These are phyloP conservation scores for Talaromyces thailandensis DNA, from an alignment of 495 filamentous ascomycete species.

Conservation along the genomic window DNA sequence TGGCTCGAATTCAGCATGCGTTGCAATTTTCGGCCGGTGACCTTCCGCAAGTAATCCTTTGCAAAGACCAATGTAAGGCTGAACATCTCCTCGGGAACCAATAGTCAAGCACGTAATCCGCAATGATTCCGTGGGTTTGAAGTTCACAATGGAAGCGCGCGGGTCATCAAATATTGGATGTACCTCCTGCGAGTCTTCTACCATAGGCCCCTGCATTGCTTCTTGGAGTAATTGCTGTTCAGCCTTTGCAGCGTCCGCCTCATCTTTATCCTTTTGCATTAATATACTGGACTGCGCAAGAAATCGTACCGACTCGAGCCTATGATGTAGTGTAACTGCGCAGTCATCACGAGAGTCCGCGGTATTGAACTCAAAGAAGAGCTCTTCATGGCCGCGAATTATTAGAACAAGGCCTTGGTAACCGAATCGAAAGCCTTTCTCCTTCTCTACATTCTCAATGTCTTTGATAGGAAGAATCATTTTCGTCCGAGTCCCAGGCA, in stretches of 20 bases:
- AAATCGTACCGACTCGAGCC: slow-evolving; percentile 62
- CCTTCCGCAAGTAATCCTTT: slow-evolving; percentile 84
- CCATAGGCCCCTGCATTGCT: slow-evolving; percentile 50
- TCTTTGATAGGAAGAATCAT: slow-evolving; percentile 86
- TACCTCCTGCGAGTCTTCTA: slow-evolving; percentile 36
- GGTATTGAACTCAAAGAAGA: slow-evolving; percentile 89
- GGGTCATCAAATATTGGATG: slow-evolving; percentile 86
- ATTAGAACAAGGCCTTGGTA: slow-evolving; percentile 88
- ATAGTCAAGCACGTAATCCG: slow-evolving; percentile 93
- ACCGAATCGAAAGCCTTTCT: slow-evolving; percentile 88
- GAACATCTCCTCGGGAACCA: slow-evolving; percentile 90
- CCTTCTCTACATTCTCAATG: slow-evolving; percentile 88
- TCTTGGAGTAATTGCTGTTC: slow-evolving; percentile 78
- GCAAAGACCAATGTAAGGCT: slow-evolving; percentile 95
- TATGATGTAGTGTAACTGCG: slow-evolving; percentile 66
- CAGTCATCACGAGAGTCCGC: slow-evolving; percentile 80
- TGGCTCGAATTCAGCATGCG: slow-evolving; percentile 77
- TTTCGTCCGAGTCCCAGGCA: slow-evolving; percentile 88
- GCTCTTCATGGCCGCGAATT: slow-evolving; percentile 87
- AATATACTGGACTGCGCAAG: slow-evolving; percentile 69
- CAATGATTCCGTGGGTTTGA: slow-evolving; percentile 77
- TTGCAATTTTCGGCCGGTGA: slow-evolving; percentile 80
- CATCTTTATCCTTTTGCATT: slow-evolving; percentile 57
- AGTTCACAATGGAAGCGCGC: slow-evolving; percentile 84
- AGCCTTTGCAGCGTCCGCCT: slow-evolving; percentile 67